Evolutionary conservation across 2,329 filamentous ascomycete species (phyloP), one percentile per base, ranked within the genome.

Genomic region (Bipolaris cookei): DNA sequence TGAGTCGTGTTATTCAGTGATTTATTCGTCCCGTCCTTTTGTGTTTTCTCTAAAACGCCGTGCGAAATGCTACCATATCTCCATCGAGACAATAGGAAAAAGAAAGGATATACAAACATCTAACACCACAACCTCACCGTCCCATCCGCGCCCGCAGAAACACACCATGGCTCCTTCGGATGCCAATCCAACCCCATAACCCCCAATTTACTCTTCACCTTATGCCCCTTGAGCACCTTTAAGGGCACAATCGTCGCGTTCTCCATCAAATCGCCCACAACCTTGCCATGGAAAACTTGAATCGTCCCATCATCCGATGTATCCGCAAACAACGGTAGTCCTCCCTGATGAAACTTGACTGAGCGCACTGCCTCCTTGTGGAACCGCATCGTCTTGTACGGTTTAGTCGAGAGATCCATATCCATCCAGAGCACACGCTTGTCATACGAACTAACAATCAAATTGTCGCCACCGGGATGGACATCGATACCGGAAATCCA

Each of bases 141-240:
- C 39, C 94, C 94, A 81, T 99, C 95, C 1, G 94, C 93, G 66
- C 95, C 95, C 44, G 93, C 94, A 81, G 90, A 96, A 51, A 97
- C 88, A 78, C 90, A 90, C 95, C 95, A 98, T 2, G 94, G 92
- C 78, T 98, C 91, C 62, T 85, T 86, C 5, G 92, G 92, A 81
- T 99, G 95, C 96, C 96, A 99, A 72, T 97, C 91, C 25, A 99
- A 81, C 75, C 97, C 94, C 82, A 98, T 83, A 14, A 98, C 93
- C 64, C 95, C 95, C 56, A 99, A 79, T 65, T 92, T 89, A 72
- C 86, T 90, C 72, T 90, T 89, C 2, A 98, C 88, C 78, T 89
- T 90, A 79, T 99, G 95, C 1, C 95, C 95, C 71, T 86, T 89
- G 46, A 99, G 83, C 71, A 96, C 92, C 83, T 98, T 99, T 62